These are phyloP conservation scores for Globisporangium yorkense DNA, from an alignment of 352 stramenopile species.

Conservation along the genomic window DNA sequence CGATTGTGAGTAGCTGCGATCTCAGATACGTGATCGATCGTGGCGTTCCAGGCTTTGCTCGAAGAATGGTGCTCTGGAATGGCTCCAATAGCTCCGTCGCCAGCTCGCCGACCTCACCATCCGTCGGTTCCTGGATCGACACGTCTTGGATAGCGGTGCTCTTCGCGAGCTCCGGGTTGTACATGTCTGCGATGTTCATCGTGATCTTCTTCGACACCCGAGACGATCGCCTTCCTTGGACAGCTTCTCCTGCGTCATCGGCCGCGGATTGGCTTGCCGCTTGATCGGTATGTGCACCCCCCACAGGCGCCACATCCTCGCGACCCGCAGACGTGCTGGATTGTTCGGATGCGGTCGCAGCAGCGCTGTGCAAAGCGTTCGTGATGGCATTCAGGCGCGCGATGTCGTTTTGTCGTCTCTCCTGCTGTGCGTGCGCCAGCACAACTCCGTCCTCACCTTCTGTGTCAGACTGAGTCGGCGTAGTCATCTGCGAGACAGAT, in stretches of 20 bases:
- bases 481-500: conserved; percentile 67
- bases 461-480: conserved; percentile 55
- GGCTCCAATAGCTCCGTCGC: conserved; percentile 62
- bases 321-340: not conserved
- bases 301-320: not conserved
- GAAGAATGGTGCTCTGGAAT: conserved; percentile 46
- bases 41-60: conserved; percentile 29
- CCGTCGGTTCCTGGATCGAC: conserved; percentile 34
- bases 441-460: conserved; percentile 33
- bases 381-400: conserved; percentile 24
- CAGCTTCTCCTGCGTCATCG: conserved; percentile 11
- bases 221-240: conserved; percentile 37
- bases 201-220: conserved; percentile 70
- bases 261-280: not conserved
- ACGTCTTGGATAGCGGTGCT: conserved; percentile 13
- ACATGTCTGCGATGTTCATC: conserved; percentile 75
- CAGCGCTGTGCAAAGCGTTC: conserved; percentile 15
- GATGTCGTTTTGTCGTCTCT: conserved; percentile 20
- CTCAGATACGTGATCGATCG: conserved; percentile 46
- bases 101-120: conserved; percentile 65
- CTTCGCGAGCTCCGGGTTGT: conserved; percentile 61
- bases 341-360: not conserved
- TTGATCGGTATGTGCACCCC: not conserved
- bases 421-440: conserved; percentile 22
- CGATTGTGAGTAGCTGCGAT: conserved; percentile 62